These are phyloP conservation scores for Moelleriella libera DNA, from an alignment of 2,329 filamentous ascomycete species.

Conservation along the genomic window DNA sequence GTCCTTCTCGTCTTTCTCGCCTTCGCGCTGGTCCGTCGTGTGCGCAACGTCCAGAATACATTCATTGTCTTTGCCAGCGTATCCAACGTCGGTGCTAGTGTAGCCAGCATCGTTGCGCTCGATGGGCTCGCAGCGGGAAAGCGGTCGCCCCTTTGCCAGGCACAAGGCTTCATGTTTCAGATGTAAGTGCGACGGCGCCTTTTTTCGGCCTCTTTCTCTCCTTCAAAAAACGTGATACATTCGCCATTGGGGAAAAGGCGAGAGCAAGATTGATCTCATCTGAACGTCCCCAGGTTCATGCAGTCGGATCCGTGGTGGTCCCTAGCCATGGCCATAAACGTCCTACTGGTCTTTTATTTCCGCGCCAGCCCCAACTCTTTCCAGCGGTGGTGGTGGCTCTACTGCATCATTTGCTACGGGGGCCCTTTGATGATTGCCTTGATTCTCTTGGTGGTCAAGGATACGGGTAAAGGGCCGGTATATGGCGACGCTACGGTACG, in stretches of 20 bases:
- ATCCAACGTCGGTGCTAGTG: constrained; percentile 43
- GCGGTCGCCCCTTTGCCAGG: constrained; percentile 43
- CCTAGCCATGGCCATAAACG: constrained; percentile 70
- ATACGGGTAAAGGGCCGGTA: constrained; percentile 20
- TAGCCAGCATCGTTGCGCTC: constrained; percentile 57
- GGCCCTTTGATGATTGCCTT: constrained; percentile 55
- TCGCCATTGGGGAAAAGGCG: too few relatives aligned
- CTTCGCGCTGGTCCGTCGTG: constrained; percentile 33
- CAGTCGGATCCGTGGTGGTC: constrained; percentile 66
- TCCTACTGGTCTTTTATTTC: constrained; percentile 55
- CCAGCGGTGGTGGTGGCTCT: constrained; percentile 56
- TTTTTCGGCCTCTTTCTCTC: too few relatives aligned
- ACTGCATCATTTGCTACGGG: constrained; percentile 58
- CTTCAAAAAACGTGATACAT: too few relatives aligned
- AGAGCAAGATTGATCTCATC: too few relatives aligned
- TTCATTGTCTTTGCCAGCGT: constrained; percentile 49
- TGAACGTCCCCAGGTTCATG: constrained; percentile 41
- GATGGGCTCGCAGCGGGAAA: constrained; percentile 43
- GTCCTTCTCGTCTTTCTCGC: constrained; percentile 38
- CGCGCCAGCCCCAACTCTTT: constrained; percentile 52
- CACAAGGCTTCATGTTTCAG: constrained; percentile 48
- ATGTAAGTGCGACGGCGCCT: constrained; percentile 35
- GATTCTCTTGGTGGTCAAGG: constrained; percentile 43
- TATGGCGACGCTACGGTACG: constrained; percentile 45
- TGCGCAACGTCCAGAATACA: constrained; percentile 45